phyloP scores from a whole-genome alignment of 305 asterid genomes.

The Fraxinus velutina region DNA sequence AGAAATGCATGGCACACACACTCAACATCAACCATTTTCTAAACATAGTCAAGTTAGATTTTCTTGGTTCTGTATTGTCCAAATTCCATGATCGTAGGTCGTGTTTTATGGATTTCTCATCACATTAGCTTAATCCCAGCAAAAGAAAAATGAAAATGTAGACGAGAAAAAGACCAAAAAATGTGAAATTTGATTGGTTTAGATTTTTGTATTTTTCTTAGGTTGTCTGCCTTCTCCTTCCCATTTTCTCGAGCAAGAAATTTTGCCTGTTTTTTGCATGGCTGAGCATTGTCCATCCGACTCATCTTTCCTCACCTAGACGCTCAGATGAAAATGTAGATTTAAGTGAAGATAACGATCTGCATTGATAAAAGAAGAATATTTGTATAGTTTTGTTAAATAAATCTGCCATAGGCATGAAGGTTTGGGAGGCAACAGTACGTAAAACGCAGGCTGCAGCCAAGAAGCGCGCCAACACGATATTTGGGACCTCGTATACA shows the following conservation, averaged over 20 bases:
- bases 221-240: slow-evolving; percentile 33
- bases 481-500: slow-evolving; percentile 60
- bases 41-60: slow-evolving; percentile 29
- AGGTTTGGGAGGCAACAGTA: slow-evolving; percentile 99
- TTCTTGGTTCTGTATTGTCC: slow-evolving; percentile 26
- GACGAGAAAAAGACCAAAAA: background rate
- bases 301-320: background rate
- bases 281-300: slow-evolving; percentile 26
- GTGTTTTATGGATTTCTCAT: slow-evolving; percentile 16
- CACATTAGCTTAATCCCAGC: slow-evolving; percentile 18
- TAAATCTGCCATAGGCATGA: slow-evolving; percentile 44
- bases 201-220: slow-evolving; percentile 29
- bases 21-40: slow-evolving; percentile 13
- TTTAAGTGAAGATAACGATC: background rate
- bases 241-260: slow-evolving; percentile 4
- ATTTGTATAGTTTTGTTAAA: background rate
- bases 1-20: slow-evolving; percentile 12
- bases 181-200: background rate
- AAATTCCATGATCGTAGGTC: slow-evolving; percentile 23
- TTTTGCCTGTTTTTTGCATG: slow-evolving; percentile 26
- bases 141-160: background rate
- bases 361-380: background rate
- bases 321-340: background rate
- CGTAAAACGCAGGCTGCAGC: slow-evolving; percentile 92
- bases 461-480: slow-evolving; percentile 81